phyloP scores from a whole-genome alignment of 352 stramenopile genomes.

The Thraustochytrium striatum region DNA sequence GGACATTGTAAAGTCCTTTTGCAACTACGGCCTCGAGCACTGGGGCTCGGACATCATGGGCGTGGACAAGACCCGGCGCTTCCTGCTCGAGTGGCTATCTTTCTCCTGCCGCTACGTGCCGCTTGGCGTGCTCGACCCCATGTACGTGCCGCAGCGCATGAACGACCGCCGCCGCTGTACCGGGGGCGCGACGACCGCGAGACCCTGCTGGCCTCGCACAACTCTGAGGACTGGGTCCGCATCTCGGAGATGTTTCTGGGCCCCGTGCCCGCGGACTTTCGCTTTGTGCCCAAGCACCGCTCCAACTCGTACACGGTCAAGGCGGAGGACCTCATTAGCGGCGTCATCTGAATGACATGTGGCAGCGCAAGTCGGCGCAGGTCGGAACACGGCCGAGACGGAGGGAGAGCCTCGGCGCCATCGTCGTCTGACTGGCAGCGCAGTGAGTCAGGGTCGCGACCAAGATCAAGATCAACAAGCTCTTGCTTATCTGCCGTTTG shows the following conservation, averaged over 20 bases:
- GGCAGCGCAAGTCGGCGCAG: too few species aligned
- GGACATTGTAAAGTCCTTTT: slow-evolving; percentile 94
- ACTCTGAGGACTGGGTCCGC: slow-evolving; percentile 96
- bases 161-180: slow-evolving; percentile 88
- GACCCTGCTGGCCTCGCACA: slow-evolving; percentile 90
- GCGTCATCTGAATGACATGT: too few species aligned
- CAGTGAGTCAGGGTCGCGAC: too few species aligned
- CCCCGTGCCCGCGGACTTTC: slow-evolving; percentile 79
- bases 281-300: slow-evolving; percentile 97
- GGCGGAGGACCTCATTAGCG: background rate
- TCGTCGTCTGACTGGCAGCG: too few species aligned
- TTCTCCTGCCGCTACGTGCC: slow-evolving; percentile 97
- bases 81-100: slow-evolving; percentile 97
- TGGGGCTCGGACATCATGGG: slow-evolving; percentile 97
- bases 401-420: too few species aligned
- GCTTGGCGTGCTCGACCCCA: slow-evolving; percentile 86
- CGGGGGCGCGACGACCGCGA: slow-evolving; percentile 88
- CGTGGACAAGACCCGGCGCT: slow-evolving; percentile 93
- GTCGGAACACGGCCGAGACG: too few species aligned
- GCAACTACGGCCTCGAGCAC: slow-evolving; percentile 94
- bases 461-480: too few species aligned
- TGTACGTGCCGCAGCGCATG: slow-evolving; percentile 85
- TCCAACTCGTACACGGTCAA: slow-evolving; percentile 82
- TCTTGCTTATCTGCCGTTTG: too few species aligned
- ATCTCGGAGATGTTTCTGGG: slow-evolving; percentile 98